Evolutionary conservation across 2,329 filamentous ascomycete species (phyloP), one percentile per base, ranked within the genome.

Genomic region (Talaromyces sp.): DNA sequence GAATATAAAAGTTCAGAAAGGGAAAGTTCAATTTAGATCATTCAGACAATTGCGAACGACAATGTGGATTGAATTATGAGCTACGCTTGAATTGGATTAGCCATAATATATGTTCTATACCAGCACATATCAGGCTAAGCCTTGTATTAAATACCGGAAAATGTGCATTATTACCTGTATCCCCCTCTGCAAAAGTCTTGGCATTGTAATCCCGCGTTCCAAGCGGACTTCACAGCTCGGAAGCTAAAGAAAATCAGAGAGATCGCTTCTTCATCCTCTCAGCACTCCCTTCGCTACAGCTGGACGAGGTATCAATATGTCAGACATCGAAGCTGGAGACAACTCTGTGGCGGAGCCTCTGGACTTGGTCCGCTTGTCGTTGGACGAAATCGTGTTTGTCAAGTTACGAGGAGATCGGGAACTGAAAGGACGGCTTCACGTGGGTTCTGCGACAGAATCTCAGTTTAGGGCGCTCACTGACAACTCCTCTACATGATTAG

Each of bases 361-460:
- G 74, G 95, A 98, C 79, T 88, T 99, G 49, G 95, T 99, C 71
- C 92, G 93, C 71, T 87, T 99, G 64, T 92, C 94, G 71, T 87
- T 99, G 57, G 94, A 98, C 78, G 95, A 99, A 80, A 88, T 95
- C 54, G 95, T 99, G 61, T 96, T 97, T 79, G 94, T 99, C 70
- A 98, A 98, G 86, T 85, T 99, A 69, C 87, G 95, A 75, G 95
- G 95, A 72, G 95, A 99, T 79, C 88, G 95, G 69, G 95, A 99
- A 82, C 85, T 99, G 70, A 95, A 97, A 81, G 95, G 95, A 69
- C 89, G 94, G 74, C 85, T 99, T 74, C 95, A 99, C 80, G 95
- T 98, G 81, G 75, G 89, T 79, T 65, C 22, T 57, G 61, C 47
- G 67, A 75, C 61, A 25, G 2, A 60, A 19, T 54, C 22, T 7